A percentile compares a stretch with the other conserved stretches of the same genome.
These are phyloP conservation scores for Cryptomeria japonica DNA, from an alignment of 75 land plant genomes.

Conservation along the genomic window DNA sequence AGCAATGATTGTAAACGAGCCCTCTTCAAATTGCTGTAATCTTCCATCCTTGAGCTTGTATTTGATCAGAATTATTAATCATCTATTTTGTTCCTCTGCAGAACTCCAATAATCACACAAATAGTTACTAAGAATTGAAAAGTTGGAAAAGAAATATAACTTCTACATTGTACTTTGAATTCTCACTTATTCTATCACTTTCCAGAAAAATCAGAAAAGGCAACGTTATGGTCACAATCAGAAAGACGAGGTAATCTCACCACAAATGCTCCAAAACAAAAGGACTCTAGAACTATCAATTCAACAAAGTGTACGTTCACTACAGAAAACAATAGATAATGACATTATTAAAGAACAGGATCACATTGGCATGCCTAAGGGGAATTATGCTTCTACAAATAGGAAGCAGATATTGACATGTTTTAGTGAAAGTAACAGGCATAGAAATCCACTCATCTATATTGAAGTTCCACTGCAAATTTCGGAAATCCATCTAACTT, in stretches of 20 bases:
- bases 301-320: neutral
- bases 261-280: neutral
- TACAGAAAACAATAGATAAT: neutral
- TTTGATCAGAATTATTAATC: neutral
- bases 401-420: neutral
- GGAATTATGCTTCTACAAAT: neutral
- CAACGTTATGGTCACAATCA: neutral
- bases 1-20: slow-evolving; percentile 61
- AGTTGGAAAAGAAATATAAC: neutral
- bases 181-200: neutral
- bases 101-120: neutral
- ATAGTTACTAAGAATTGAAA: neutral
- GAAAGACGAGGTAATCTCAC: neutral
- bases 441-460: neutral
- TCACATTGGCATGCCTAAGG: neutral
- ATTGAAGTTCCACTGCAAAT: neutral
- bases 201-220: neutral
- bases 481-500: neutral
- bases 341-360: neutral
- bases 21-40: slow-evolving; percentile 32
- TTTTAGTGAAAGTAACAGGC: neutral
- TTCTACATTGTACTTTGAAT: neutral
- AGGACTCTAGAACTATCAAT: neutral
- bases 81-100: neutral
- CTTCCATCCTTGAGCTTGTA: slow-evolving; percentile 12